phyloP scores from a whole-genome alignment of 768 basidiomycete genomes.

The Tremella mesenterica region DNA sequence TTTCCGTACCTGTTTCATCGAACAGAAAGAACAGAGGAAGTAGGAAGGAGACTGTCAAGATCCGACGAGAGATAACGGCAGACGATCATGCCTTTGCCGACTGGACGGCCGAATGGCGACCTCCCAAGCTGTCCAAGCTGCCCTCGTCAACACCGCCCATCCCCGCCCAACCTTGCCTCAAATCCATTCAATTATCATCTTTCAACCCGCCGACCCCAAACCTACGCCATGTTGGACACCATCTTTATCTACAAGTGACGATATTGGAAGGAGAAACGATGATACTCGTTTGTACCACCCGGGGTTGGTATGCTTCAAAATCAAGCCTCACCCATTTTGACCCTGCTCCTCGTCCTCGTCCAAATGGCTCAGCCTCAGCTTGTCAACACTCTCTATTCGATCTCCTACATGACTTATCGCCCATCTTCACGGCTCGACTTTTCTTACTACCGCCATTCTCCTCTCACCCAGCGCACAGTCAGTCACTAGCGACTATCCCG shows the following conservation, averaged over 20 bases:
- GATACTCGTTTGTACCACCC: constrained; percentile 45
- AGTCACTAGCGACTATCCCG: constrained; percentile 44
- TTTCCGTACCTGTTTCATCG: constrained; percentile 25
- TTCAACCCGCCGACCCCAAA: constrained; percentile 49
- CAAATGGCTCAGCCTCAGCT: constrained; percentile 14
- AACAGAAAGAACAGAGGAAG: constrained; percentile 38
- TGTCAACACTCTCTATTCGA: constrained; percentile 46
- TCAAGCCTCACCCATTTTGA: constrained; percentile 45
- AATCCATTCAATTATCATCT: constrained; percentile 44
- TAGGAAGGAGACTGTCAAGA: constrained; percentile 35
- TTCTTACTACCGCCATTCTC: constrained; percentile 28
- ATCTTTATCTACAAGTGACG: constrained; percentile 46
- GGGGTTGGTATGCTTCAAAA: constrained; percentile 47
- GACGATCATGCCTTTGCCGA: constrained; percentile 39
- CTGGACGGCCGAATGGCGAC: constrained; percentile 27
- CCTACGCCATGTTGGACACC: constrained; percentile 46
- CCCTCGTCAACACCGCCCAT: constrained; percentile 26
- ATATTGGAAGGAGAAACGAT: constrained; percentile 47
- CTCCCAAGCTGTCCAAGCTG: constrained; percentile 16
- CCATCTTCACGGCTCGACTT: constrained; percentile 41
- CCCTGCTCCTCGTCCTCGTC: constrained; percentile 41
- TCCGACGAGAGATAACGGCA: constrained; percentile 16
- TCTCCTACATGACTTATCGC: constrained; percentile 46
- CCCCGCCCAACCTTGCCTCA: constrained; percentile 36
- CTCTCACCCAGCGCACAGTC: constrained; percentile 19